phyloP scores from a whole-genome alignment of 352 stramenopile genomes.

The Pythium folliculosum region DNA sequence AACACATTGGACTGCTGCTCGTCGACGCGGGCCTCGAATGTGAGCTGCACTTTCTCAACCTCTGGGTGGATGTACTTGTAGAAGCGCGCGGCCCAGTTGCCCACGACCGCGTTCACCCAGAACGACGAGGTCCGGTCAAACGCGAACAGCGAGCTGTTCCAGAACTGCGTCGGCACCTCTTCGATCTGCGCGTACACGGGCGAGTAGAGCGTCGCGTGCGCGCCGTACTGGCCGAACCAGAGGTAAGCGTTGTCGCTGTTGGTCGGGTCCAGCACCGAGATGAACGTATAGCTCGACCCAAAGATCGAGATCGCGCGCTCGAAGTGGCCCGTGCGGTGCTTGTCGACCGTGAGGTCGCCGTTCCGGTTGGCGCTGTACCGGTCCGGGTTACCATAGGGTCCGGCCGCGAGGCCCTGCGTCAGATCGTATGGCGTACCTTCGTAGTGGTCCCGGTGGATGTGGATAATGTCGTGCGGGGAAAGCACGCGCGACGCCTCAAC shows the following conservation, averaged over 20 bases:
- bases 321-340: conserved; percentile 49
- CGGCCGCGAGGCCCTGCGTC: conserved; percentile 69
- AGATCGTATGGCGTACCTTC: conserved; percentile 91
- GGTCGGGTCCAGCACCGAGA: conserved; percentile 54
- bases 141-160: conserved; percentile 61
- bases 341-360: conserved; percentile 47
- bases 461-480: conserved; percentile 84
- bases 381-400: conserved; percentile 91
- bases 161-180: conserved; percentile 45
- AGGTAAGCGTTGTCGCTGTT: conserved; percentile 64
- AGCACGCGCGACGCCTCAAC: conserved; percentile 58
- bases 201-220: conserved; percentile 86
- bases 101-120: conserved; percentile 77
- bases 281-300: conserved; percentile 88
- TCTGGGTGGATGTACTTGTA: conserved; percentile 67
- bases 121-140: conserved; percentile 68
- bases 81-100: conserved; percentile 78
- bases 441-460: conserved; percentile 87
- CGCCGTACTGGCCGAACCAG: conserved; percentile 91
- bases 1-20: conserved; percentile 38
- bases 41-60: conserved; percentile 51
- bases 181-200: conserved; percentile 80
- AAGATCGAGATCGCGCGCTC: conserved; percentile 94
- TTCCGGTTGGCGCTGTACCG: conserved; percentile 66
- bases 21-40: conserved; percentile 49